These are phyloP conservation scores for Priceomyces fermenticarens DNA, from an alignment of 805 yeast species.

Conservation along the genomic window DNA sequence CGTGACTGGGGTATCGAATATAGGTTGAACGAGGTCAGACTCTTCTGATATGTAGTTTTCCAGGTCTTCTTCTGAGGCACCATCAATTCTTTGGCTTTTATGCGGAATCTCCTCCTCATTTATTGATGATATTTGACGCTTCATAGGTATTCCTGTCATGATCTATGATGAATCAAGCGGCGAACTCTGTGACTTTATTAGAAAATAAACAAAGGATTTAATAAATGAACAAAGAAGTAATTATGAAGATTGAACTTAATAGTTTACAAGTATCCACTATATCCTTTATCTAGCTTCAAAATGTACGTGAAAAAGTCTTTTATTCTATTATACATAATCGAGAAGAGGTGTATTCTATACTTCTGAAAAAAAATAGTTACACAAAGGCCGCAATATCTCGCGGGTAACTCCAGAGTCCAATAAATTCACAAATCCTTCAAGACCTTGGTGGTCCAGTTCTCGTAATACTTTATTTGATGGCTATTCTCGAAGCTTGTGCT, in stretches of 20 bases:
- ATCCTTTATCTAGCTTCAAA: too few relatives aligned
- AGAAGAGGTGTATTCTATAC: background rate
- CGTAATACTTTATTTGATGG: conserved; percentile 28
- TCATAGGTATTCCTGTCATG: conserved; percentile 8
- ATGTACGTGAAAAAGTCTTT: too few relatives aligned
- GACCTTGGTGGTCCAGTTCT: conserved; percentile 27
- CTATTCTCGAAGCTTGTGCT: conserved; percentile 26
- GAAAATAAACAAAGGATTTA: too few relatives aligned
- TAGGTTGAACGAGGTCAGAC: conserved; percentile 7
- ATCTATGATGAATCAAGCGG: background rate
- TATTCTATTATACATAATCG: too few relatives aligned
- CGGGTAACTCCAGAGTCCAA: conserved; percentile 6
- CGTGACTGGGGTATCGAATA: conserved; percentile 11
- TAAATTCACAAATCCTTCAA: conserved; percentile 3
- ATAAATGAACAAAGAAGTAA: too few relatives aligned
- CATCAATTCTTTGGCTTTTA: conserved; percentile 1
- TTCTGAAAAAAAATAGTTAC: conserved; percentile 1
- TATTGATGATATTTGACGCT: conserved; percentile 8
- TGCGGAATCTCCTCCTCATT: conserved; percentile 3
- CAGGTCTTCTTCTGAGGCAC: conserved; percentile 7
- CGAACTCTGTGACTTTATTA: too few relatives aligned
- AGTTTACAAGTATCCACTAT: too few relatives aligned
- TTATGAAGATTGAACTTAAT: too few relatives aligned
- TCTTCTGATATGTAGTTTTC: conserved; percentile 12
- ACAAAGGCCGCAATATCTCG: background rate